Evolutionary conservation across 23 red algal species (phyloP), one percentile per base, ranked within the genome.

Genomic region (Pyropia yezoensis): DNA sequence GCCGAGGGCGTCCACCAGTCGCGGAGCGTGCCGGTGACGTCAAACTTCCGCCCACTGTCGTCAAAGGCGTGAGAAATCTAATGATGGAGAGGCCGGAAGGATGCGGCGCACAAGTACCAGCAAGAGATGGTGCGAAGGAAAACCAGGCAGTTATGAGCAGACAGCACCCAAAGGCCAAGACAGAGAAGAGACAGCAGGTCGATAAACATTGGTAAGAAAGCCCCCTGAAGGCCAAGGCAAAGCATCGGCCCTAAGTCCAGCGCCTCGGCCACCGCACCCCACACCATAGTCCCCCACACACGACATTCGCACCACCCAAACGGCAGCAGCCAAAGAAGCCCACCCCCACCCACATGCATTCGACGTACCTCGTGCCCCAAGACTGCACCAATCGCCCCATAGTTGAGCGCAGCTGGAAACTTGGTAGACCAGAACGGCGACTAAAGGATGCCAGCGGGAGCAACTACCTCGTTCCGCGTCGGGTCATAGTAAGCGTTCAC

Each of bases 401-500:
- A 96, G 52, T 96, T 96, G 57, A 96, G 70, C 21, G 91, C 83
- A 9, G 81, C 90, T 3, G 90, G 81, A 60, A 76, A 96, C 3
- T 76, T 57, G 65, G 75, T 68, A 34, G 77, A 88, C 69, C 80
- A 96, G 54, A 96, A 96, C 1, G 82, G 82, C 65, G 54, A 74
- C 45, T 87, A 76, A 32, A 96, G 60, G 33, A 88, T 96, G 16
- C 78, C 91, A 6, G 91, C 91, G 2, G 91, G 91, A 60, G 88
- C 76, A 25, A 88, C 82, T 59, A 96, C 85, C 61, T 88, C 83
- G 69, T 96, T 96, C 1, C 67, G 49, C 18, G 76, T 70, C 28
- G 79, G 82, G 18, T 73, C 78, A 60, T 96, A 96, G 63, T 96
- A 96, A 0, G 91, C 91, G 50, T 96, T 96, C 32, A 96, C 91